Conservation (phyloP, 306 rosid genomes). For the Castanopsis chinensis region DNA sequence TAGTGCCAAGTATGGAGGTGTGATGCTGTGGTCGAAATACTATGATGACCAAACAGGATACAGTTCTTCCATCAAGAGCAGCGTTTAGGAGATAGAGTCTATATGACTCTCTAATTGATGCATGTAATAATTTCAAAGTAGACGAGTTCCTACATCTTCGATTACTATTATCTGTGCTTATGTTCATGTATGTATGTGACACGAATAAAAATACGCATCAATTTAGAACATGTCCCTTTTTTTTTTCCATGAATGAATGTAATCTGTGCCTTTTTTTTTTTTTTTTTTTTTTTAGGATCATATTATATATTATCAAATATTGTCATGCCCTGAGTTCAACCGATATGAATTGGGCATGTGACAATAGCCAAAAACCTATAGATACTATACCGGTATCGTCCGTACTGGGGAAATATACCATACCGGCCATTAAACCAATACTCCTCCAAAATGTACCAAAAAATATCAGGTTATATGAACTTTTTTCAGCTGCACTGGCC, state of each 20-base stretch:
- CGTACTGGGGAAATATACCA: rapidly evolving
- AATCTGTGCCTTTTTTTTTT: too few relatives aligned
- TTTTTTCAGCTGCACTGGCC: too few relatives aligned
- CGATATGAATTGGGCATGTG: too few relatives aligned
- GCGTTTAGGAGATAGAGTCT: constrained; percentile 21
- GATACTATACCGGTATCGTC: too few relatives aligned
- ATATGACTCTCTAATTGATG: neutral
- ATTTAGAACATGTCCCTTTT: neutral
- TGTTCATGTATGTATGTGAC: neutral
- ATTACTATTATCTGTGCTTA: neutral
- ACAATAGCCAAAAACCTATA: too few relatives aligned
- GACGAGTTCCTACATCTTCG: neutral
- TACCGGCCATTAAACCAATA: too few relatives aligned
- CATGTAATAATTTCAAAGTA: neutral
- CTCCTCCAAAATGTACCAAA: too few relatives aligned
- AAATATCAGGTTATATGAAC: too few relatives aligned
- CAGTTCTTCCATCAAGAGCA: constrained; percentile 49
- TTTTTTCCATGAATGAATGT: too few relatives aligned
- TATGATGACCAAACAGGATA: constrained; percentile 55
- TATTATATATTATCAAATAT: too few relatives aligned
- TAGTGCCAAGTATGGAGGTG: constrained; percentile 60
- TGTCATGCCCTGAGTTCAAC: too few relatives aligned
- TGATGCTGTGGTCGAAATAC: constrained; percentile 74
- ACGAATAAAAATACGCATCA: neutral
- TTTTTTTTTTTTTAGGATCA: too few relatives aligned